phyloP scores from a whole-genome alignment of 1,284 basidiomycete genomes.

The Trichosporon inkin region DNA sequence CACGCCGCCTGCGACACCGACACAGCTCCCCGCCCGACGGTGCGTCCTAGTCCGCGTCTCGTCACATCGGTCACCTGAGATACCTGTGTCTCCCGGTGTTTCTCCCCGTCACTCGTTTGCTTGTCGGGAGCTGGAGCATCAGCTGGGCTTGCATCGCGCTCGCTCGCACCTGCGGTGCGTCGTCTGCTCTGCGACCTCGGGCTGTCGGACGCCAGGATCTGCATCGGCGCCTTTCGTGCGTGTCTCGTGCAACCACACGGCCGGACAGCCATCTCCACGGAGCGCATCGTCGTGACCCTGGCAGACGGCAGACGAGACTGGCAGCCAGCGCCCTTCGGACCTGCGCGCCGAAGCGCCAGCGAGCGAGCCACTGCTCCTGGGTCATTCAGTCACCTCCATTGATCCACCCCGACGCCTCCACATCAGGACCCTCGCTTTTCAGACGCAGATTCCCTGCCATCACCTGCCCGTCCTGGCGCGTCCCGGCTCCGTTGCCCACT shows the following conservation, averaged over 20 bases:
- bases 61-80: too few species aligned
- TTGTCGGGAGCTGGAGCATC: too few species aligned
- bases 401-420: not conserved
- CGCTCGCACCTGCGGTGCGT: too few species aligned
- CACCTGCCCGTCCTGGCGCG: too few species aligned
- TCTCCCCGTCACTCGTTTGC: too few species aligned
- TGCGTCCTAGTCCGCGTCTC: too few species aligned
- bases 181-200: too few species aligned
- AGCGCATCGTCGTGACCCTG: not conserved
- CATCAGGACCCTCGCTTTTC: not conserved
- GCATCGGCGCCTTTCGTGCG: not conserved
- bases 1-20: too few species aligned
- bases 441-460: not conserved
- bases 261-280: not conserved
- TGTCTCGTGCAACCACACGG: not conserved
- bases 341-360: too few species aligned
- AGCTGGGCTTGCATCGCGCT: too few species aligned
- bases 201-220: constrained; percentile 4
- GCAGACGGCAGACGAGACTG: not conserved
- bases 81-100: too few species aligned
- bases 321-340: not conserved
- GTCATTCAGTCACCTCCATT: not conserved
- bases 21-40: too few species aligned
- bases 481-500: constrained; percentile 7
- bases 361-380: not conserved